Base-by-base conservation (phyloP, 179 eudicot species). In the Silene coronaria region DNA sequence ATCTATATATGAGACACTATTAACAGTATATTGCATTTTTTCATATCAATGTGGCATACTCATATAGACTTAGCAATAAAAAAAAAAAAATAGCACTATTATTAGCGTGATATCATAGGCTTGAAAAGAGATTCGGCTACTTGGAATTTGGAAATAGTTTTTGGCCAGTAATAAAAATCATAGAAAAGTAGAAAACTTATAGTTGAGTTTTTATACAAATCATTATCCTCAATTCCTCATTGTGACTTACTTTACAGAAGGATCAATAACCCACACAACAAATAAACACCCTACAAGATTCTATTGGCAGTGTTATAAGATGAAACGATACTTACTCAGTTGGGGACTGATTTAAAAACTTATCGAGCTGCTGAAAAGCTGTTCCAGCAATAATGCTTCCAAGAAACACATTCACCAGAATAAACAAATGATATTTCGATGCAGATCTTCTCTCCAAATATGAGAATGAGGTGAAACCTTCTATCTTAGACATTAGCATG, bases 401-500 rank as follows among this genome's bases (percentile, higher is more conserved):
- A 36, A 94, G 89, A 81, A 94, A 94, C 73, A 94, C 96, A 78
- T 94, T 94, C 21, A 94, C 92, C 34, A 94, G 85, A 75, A 91
- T 34, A 81, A 94, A 94, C 72, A 90, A 57, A 79, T 94, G 90
- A 85, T 90, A 94, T 72, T 94, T 94, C 28, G 71, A 82, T 5
- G 98, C 98, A 26, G 98, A 85, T 85, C 86, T 85, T 86, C 92
- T 86, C 72, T 94, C 98, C 78, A 94, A 78, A 70, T 82, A 82
- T 53, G 98, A 91, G 75, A 82, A 85, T 61, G 98, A 86, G 23
- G 89, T 81, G 73, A 76, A 82, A 34, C 98, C 98, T 86, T 94
- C 98, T 59, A 94, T 87, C 82, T 87, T 90, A 75, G 98, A 89
- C 94, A 91, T 93, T 38, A 82, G 61, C 98, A 94, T 94, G 58